Evolutionary conservation across 2,329 filamentous ascomycete species (phyloP).

Genomic region (Lecanicillium sp.): DNA sequence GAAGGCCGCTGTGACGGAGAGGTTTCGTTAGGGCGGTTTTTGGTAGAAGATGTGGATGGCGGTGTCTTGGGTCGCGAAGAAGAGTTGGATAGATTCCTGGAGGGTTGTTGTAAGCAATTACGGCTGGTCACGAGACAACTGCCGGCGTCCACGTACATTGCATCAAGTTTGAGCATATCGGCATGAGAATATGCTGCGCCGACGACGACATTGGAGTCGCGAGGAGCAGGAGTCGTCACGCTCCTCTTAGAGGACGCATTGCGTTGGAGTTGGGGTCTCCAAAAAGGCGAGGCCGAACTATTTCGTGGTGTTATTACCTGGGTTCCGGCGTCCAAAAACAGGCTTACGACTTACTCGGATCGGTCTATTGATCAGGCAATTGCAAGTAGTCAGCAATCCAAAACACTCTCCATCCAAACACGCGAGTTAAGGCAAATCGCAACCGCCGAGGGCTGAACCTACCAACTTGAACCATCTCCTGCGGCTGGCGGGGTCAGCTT

Average conservation of each 20-base stretch:
- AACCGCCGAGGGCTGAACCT: constrained; percentile 27
- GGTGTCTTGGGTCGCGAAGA: constrained; percentile 68
- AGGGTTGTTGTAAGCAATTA: constrained; percentile 10
- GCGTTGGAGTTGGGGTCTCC: constrained; percentile 55
- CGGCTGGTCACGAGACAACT: neutral
- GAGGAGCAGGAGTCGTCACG: constrained; percentile 27
- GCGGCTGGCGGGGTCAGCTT: constrained; percentile 32
- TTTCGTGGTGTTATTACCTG: constrained; percentile 16
- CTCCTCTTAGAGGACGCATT: constrained; percentile 42
- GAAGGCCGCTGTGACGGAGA: constrained; percentile 46
- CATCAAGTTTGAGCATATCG: constrained; percentile 83
- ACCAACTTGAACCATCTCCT: constrained; percentile 99
- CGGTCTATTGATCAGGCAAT: constrained; percentile 37
- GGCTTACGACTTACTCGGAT: constrained; percentile 46
- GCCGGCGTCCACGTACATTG: constrained; percentile 48
- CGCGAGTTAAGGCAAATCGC: neutral
- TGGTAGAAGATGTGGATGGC: constrained; percentile 49
- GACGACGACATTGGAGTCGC: constrained; percentile 67
- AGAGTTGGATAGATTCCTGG: constrained; percentile 50
- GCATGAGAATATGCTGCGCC: constrained; percentile 95
- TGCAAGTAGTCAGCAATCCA: constrained; percentile 17
- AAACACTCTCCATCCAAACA: neutral
- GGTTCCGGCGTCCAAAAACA: neutral
- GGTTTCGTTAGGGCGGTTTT: constrained; percentile 41
- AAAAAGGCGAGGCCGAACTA: constrained; percentile 85